Evolutionary conservation across 129 eudicot species (phyloP), one percentile per base, ranked within the genome.

Genomic region (Centrapalus pauciflorus): DNA sequence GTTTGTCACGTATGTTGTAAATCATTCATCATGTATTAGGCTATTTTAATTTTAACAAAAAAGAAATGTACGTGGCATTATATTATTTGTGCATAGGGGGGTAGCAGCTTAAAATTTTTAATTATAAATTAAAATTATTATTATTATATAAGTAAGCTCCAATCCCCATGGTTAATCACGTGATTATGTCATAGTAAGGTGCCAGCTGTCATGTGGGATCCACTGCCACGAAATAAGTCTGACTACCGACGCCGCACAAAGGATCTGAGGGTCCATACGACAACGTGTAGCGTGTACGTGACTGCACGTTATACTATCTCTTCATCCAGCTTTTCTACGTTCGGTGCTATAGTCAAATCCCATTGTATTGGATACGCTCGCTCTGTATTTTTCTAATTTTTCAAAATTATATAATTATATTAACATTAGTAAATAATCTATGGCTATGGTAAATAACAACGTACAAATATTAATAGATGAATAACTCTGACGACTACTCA

Each of bases 121-220:
- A 38, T 25, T 32, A n/a, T 24, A n/a, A n/a, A n/a, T n/a, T n/a
- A n/a, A n/a, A n/a, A n/a, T n/a, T n/a, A n/a, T n/a, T n/a, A n/a
- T 29, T 58, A 3, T 59, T 45, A 77, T 62, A 27, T 16, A 66
- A 62, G 38, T 59, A 71, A 64, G 80, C 82, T 71, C 70, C 52
- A 61, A 83, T 83, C 85, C 82, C 82, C 12, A 79, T 34, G 77
- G 52, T 13, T 63, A 1, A 72, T 73, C 89, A 83, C 82, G 85
- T 83, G 89, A 79, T 69, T 38, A 5, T 61, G 79, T 40, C 51
- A 7, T 13, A 3, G 24, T 25, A 6, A 51, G 33, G 19, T 29
- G 63, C 56, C 75, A 76, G 77, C 71, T 79, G 84, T 70, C 71
- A 76, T 25, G 84, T 79, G 77, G 88, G 82, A 24, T 21, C 76